Evolutionary conservation across 805 yeast genomes (phyloP), one percentile per base, ranked within the genome.

Genomic region (Maudiozyma barnettii): DNA sequence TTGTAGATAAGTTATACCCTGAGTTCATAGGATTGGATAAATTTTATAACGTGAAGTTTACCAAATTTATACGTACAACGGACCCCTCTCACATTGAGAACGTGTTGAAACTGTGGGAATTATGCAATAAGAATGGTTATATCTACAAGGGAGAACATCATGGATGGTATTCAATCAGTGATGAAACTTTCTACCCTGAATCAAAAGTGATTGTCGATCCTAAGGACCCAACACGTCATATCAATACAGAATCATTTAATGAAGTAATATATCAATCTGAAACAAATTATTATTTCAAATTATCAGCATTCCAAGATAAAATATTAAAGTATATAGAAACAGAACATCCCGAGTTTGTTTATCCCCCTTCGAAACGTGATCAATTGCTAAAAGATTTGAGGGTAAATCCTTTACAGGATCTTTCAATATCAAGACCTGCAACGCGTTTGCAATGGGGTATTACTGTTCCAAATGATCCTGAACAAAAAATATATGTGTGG

Each of bases 141-240:
- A 84, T 93, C 1, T 88, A 88, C 61, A 77, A 82, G 60, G 96
- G 95, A 7, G 69, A 75, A 29, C 99, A 93, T 62, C 66, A 77
- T 43, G 99, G 99, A 1, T 93, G 98, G 98, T 93, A 93, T 61
- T 86, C 95, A 6, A 71, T 91, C 6, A 83, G 95, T 43, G 99
- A 93, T 60, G 99, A 93, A 66, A 84, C 96, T 1, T 93, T 93
- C 59, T 91, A 87, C 57, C 85, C 98, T 0, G 95, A 82, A 51
- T 66, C 78, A 2, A 95, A 89, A 62, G 79, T 87, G 22, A 76
- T 64, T 9, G 57, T 57, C 46, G 57, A 61, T 33, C 66, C 69
- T 1, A 49, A 50, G 2, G 48, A 54, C 6, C 40, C 39, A 4
- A 54, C 55, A 29, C 52, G 64, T 37, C 57, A 48, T 39, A 31